Evolutionary conservation across 768 basidiomycete genomes (phyloP), one percentile per base, ranked within the genome.

Genomic region (Phaeolepiota aurea): DNA sequence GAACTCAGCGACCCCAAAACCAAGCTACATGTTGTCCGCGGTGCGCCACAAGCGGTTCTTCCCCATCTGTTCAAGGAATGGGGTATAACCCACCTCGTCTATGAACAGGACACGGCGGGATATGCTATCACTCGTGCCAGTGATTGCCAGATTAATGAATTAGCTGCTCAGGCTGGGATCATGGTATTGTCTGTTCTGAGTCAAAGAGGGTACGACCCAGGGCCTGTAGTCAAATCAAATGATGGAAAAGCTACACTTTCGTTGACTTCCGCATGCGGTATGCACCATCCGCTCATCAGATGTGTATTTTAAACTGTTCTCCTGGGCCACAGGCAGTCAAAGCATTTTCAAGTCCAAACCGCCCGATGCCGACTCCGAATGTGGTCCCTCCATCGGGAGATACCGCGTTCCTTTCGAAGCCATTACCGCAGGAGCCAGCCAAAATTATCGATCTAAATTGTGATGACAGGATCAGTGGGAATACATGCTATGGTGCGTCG

Each of bases 1-100:
- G 25, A 45, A 32, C 16, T 45, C 44, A 44, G 37, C 23, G 47
- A 43, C 23, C 33, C 28, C 19, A 38, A 39, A 21, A 25, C 30
- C 35, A 49, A 49, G 48, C 40, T 53, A 46, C 54, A 44, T 43
- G 54, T 49, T 46, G 45, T 55, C 47, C 54, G 51, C 48, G 54
- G 51, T 38, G 41, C 18, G 31, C 40, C 45, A 16, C 18, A 46
- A 3, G 30, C 43, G 20, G 28, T n/a, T 21, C 21, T 48, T 22
- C 30, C 44, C 22, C 43, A 23, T 38, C 45, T 50, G 32, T 34
- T 34, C 23, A 34, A 48, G 43, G 47, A 22, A 28, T 37, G 44
- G 44, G 13, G 20, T 20, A 51, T 52, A 22, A 46, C 42, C 2
- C 51, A 50, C 31, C 32, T 50, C n/a, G 44, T 48, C 14, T 51